phyloP scores from a whole-genome alignment of 345 rosid species.

The Noccaea bulbosa region DNA sequence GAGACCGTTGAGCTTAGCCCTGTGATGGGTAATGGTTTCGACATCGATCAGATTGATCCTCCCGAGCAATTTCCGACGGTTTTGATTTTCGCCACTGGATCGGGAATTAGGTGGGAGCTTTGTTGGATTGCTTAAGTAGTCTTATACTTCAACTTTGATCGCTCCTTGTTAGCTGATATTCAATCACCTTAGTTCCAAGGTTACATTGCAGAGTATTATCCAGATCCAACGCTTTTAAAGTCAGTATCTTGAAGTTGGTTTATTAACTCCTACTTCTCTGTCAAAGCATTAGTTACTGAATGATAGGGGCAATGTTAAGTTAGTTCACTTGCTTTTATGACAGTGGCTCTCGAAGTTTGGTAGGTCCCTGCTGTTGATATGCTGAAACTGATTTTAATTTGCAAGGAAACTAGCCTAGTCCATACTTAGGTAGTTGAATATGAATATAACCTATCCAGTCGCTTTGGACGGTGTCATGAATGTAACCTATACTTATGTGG shows the following conservation, averaged over 20 bases:
- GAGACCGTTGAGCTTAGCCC: constrained; percentile 83
- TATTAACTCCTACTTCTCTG: neutral
- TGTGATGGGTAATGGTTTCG: constrained; percentile 82
- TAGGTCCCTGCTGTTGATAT: constrained; percentile 4
- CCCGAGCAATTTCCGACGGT: constrained; percentile 66
- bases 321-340: neutral
- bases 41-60: constrained; percentile 66
- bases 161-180: constrained; percentile 13
- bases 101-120: constrained; percentile 81
- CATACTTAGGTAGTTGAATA: neutral
- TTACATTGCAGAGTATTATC: constrained; percentile 16
- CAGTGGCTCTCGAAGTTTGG: constrained; percentile 4
- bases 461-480: neutral
- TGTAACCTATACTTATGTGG: no score
- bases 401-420: neutral
- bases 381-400: constrained; percentile 1
- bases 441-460: neutral
- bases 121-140: constrained; percentile 20
- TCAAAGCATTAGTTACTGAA: no score
- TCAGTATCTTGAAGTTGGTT: constrained; percentile 16
- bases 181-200: constrained; percentile 9
- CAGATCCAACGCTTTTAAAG: neutral
- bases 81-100: constrained; percentile 92
- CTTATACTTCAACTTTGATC: constrained; percentile 7
- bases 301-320: no score